A percentile compares a stretch with the other conserved stretches of the same genome.
Evolutionary conservation across 306 rosid genomes (phyloP).

Genomic region (barrel medic (Medicago truncatula)): MtrunA17r5.0-ANR NC_053042.1:17945001-17945500

Average conservation of each 20-base stretch:
- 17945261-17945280: conserved; percentile 4
- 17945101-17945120: conserved; percentile 27
- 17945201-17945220: conserved; percentile 18
- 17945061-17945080: conserved; percentile 76
- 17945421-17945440: not conserved
- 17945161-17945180: conserved; percentile 16
- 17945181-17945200: not conserved
- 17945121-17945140: conserved; percentile 22
- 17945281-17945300: conserved; percentile 4
- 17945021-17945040: conserved; percentile 92
- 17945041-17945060: conserved; percentile 90
- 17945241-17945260: not conserved
- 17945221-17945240: conserved; percentile 4
- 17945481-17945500: too few species aligned
- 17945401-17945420: not conserved
- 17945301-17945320: not conserved
- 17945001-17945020: conserved; percentile 76
- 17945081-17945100: conserved; percentile 36
- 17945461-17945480: too few species aligned
- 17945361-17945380: not conserved
- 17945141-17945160: conserved; percentile 15
- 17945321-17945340: conserved; percentile 16
- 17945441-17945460: not conserved
- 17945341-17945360: conserved; percentile 4
- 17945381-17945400: not conserved